A percentile compares a stretch with the other conserved stretches of the same genome.
Evolutionary conservation across 1,284 basidiomycete species (phyloP).

Genomic region (Melampsora occidentalis): DNA sequence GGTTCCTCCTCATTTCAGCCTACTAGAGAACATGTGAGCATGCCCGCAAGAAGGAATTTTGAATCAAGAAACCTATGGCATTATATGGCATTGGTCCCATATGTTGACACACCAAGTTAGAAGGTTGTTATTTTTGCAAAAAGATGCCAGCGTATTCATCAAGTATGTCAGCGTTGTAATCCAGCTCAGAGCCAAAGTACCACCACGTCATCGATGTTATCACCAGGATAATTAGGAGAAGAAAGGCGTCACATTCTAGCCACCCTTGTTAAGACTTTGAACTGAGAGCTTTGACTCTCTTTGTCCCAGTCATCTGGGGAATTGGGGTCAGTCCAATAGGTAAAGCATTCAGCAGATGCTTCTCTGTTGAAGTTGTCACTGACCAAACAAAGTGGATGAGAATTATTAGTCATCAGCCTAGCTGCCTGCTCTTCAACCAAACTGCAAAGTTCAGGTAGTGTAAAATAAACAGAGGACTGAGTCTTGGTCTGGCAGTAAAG

Average conservation of each 20-base stretch:
- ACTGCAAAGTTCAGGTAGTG: not conserved
- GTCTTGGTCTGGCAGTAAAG: not conserved
- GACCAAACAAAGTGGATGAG: not conserved
- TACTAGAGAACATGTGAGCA: no score
- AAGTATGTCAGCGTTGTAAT: constrained; percentile 13
- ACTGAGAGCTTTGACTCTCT: not conserved
- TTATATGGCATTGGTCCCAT: constrained; percentile 15
- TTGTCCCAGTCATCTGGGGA: constrained; percentile 36
- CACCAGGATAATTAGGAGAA: not conserved
- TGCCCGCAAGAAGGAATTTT: no score
- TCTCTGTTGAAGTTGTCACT: constrained; percentile 10
- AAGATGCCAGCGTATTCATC: constrained; percentile 31
- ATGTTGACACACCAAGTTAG: not conserved
- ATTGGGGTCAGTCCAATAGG: not conserved
- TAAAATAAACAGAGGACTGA: not conserved
- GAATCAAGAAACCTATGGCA: no score
- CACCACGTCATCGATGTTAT: constrained; percentile 9
- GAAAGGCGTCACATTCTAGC: not conserved
- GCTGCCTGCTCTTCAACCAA: not conserved
- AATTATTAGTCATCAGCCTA: not conserved
- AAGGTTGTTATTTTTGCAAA: constrained; percentile 21
- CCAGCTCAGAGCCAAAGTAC: constrained; percentile 11
- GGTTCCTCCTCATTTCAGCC: no score
- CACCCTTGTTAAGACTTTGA: no score
- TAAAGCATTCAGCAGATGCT: constrained; percentile 27